Percentiles rank a stretch among this genome's conserved stretches.
Conservation (phyloP, 2,329 filamentous ascomycete species). For the Cladophialophora bantiana region DNA sequence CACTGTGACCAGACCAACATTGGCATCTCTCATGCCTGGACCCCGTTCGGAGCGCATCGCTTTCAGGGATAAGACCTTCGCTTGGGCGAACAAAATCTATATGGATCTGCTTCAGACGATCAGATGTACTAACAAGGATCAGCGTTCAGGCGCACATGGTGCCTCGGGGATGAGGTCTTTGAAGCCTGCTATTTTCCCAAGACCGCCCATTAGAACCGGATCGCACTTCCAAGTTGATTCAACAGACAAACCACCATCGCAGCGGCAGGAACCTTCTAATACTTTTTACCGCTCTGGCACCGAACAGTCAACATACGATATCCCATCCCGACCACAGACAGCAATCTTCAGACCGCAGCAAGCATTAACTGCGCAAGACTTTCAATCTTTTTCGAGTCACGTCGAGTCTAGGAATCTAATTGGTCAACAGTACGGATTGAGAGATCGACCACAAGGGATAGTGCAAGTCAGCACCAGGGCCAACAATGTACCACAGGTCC, state of each 20-base stretch:
- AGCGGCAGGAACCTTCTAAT: slow-evolving; percentile 45
- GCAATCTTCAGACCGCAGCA: slow-evolving; percentile 35
- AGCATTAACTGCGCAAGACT: slow-evolving; percentile 12
- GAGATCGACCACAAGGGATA: slow-evolving; percentile 19
- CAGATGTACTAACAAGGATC: slow-evolving; percentile 55
- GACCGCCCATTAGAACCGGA: slow-evolving; percentile 64
- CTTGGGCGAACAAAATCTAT: slow-evolving; percentile 76
- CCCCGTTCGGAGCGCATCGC: slow-evolving; percentile 37
- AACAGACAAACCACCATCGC: slow-evolving; percentile 31
- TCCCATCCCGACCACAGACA: slow-evolving; percentile 37
- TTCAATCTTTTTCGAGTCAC: slow-evolving; percentile 8
- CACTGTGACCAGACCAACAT: slow-evolving; percentile 18
- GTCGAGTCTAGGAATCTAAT: slow-evolving; percentile 1
- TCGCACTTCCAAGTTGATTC: slow-evolving; percentile 55
- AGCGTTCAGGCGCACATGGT: slow-evolving; percentile 48
- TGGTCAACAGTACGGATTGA: slow-evolving; percentile 15
- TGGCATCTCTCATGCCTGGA: slow-evolving; percentile 31
- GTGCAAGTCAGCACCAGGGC: slow-evolving; percentile 1
- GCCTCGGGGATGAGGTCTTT: slow-evolving; percentile 49
- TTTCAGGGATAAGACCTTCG: slow-evolving; percentile 73
- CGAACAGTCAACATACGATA: slow-evolving; percentile 33
- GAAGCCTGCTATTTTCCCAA: slow-evolving; percentile 67
- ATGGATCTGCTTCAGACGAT: slow-evolving; percentile 72
- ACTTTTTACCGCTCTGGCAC: slow-evolving; percentile 43
- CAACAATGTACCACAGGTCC: slow-evolving; percentile 3